Percentiles rank a stretch among this genome's conserved stretches.
Conservation (phyloP, 1,139 yeast species). For the Barnettozyma hawaiiensis region DNA sequence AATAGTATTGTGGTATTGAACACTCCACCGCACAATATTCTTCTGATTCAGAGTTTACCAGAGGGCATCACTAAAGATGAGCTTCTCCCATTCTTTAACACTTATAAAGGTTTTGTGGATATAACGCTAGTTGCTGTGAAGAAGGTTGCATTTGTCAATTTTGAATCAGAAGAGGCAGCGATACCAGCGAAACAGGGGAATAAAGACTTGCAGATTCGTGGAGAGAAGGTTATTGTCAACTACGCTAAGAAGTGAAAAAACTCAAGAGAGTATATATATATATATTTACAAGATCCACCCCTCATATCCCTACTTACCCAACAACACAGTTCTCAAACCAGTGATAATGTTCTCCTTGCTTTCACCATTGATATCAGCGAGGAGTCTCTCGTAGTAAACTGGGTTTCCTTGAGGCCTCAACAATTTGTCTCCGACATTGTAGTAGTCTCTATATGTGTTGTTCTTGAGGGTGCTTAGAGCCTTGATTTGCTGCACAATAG, state of each 20-base stretch:
- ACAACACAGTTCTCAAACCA: conserved; percentile 63
- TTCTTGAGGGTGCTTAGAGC: conserved; percentile 54
- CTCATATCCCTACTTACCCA: conserved; percentile 49
- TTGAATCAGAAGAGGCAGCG: conserved; percentile 49
- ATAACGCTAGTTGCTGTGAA: conserved; percentile 62
- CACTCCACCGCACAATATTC: conserved; percentile 62
- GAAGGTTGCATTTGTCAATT: conserved; percentile 78
- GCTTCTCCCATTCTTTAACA: conserved; percentile 41
- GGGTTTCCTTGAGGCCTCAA: conserved; percentile 80
- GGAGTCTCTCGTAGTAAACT: conserved; percentile 62
- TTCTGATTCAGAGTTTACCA: conserved; percentile 66
- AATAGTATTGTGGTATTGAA: conserved; percentile 19
- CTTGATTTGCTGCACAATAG: conserved; percentile 53
- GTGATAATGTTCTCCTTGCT: conserved; percentile 58
- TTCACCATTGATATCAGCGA: conserved; percentile 70
- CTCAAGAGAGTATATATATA: too few relatives aligned
- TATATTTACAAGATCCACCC: conserved; percentile 1
- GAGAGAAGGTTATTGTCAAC: conserved; percentile 34
- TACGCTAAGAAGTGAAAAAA: conserved; percentile 56
- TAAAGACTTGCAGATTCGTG: conserved; percentile 35
- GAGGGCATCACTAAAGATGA: conserved; percentile 36
- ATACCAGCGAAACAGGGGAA: conserved; percentile 36
- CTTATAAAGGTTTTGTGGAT: conserved; percentile 55
- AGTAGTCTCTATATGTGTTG: conserved; percentile 59
- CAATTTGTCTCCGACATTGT: conserved; percentile 60